Evolutionary conservation across 2,329 filamentous ascomycete genomes (phyloP).

Genomic region (Bipolaris zeicola): DNA sequence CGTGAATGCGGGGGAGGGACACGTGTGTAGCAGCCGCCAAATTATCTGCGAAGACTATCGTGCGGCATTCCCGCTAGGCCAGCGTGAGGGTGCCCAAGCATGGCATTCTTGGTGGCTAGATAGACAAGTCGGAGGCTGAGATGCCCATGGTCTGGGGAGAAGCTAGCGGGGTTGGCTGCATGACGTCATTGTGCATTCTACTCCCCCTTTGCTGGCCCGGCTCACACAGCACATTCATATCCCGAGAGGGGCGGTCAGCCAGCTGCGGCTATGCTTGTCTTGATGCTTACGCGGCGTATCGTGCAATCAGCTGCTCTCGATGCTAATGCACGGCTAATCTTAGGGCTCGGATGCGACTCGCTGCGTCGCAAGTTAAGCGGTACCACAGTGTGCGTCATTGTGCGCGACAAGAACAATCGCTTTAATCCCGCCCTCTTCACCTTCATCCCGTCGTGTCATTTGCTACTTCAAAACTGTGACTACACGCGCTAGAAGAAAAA

Average conservation of each 20-base stretch:
- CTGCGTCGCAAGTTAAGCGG: conserved; percentile 4
- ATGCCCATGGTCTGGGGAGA: neutral
- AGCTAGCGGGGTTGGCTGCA: conserved; percentile 1
- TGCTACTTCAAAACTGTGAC: neutral
- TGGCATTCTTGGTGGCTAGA: neutral
- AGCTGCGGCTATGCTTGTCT: conserved; percentile 7
- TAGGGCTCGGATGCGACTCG: conserved; percentile 11
- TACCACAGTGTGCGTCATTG: conserved; percentile 27
- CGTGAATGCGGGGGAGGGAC: no score
- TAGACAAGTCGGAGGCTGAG: neutral
- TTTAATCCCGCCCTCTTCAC: conserved; percentile 10
- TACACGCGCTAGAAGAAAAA: neutral
- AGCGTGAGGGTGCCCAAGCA: neutral
- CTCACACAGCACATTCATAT: conserved; percentile 11
- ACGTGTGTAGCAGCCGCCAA: no score
- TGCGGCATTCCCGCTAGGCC: neutral
- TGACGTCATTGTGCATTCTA: conserved; percentile 15
- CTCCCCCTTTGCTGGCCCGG: conserved; percentile 7
- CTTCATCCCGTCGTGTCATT: neutral
- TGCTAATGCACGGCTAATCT: conserved; percentile 22
- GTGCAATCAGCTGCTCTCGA: conserved; percentile 24
- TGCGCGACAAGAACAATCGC: conserved; percentile 8
- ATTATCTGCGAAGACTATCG: no score
- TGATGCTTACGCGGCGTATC: conserved; percentile 19
- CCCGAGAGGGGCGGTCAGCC: conserved; percentile 24